Base-by-base conservation (phyloP, 2,329 filamentous ascomycete species). In the Penicillium sp. region DNA sequence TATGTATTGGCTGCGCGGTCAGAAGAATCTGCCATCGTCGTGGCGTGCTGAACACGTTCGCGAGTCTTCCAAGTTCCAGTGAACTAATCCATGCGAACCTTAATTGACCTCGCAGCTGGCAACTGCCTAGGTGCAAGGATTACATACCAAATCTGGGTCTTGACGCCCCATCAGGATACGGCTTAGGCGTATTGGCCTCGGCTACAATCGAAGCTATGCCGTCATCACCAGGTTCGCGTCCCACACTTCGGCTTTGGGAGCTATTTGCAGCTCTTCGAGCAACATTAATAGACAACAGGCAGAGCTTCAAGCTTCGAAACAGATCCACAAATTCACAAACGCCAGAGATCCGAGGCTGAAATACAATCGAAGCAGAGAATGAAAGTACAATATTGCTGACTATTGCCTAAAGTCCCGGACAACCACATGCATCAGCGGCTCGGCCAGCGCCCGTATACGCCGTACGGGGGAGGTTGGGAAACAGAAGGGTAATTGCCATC, bases 171-270 rank as follows among this genome's bases (percentile, higher is more conserved):
- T 59, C 50, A 59, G 42, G 61, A 30, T 58, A 60, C 55, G 50
- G 47, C 49, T 61, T 53, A 58, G 53, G 56, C 59, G 51, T 54
- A 60, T 58, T 66, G 64, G 63, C 62, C 64, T 67, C 62, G 56
- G 65, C 66, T 61, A 30, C 42, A 33, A 38, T 58, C 45, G 50
- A 62, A 59, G 59, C 58, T 60, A 68, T 69, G 66, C 66, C 71
- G 72, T 75, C 71, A 75, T 73, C 65, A 59, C 68, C 65, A 59
- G 65, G 59, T 53, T 74, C 73, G 69, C 73, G 71, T 76, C 68
- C 73, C 74, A 71, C 70, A 69, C 69, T 71, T 71, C 62, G 42
- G 26, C 42, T 63, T 65, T 68, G 65, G 67, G 64, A 30, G 67
- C 67, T 62, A 54, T 40, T 28, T 37, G 19, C 50, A 53, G 33